Conservation (phyloP, 805 yeast genomes). For the Kuraishia molischiana region DNA sequence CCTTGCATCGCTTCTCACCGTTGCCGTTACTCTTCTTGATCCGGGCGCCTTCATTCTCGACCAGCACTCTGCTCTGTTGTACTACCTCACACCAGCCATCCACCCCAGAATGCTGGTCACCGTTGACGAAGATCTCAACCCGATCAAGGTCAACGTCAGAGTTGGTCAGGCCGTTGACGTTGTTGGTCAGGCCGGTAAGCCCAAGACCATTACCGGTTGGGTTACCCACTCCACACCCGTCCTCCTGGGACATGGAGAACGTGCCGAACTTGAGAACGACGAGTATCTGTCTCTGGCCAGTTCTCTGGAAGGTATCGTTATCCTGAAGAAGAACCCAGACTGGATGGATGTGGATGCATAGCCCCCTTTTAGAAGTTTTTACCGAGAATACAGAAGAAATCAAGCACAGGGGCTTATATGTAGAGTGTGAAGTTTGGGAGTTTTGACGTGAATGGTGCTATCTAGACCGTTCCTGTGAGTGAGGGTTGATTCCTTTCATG, state of each 20-base stretch:
- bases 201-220: conserved; percentile 99
- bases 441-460: not conserved
- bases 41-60: conserved; percentile 76
- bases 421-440: not conserved
- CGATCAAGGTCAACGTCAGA: conserved; percentile 90
- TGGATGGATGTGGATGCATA: conserved; percentile 34
- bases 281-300: conserved; percentile 79
- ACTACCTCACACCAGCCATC: conserved; percentile 77
- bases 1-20: conserved; percentile 80
- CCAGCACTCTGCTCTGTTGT: conserved; percentile 72
- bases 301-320: conserved; percentile 87
- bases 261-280: conserved; percentile 94
- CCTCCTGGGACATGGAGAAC: conserved; percentile 82
- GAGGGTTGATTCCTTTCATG: too few species aligned
- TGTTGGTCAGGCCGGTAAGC: conserved; percentile 98
- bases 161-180: conserved; percentile 99
- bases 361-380: too few species aligned
- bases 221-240: conserved; percentile 98
- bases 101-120: conserved; percentile 92
- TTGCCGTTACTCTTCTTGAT: conserved; percentile 73
- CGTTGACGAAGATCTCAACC: conserved; percentile 83
- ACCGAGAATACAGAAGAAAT: too few species aligned
- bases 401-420: not conserved
- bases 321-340: conserved; percentile 85
- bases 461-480: too few species aligned